Percentiles rank a stretch among this genome's conserved stretches.
Conservation (phyloP, 2,329 filamentous ascomycete species). For the Exophiala spinifera region DNA sequence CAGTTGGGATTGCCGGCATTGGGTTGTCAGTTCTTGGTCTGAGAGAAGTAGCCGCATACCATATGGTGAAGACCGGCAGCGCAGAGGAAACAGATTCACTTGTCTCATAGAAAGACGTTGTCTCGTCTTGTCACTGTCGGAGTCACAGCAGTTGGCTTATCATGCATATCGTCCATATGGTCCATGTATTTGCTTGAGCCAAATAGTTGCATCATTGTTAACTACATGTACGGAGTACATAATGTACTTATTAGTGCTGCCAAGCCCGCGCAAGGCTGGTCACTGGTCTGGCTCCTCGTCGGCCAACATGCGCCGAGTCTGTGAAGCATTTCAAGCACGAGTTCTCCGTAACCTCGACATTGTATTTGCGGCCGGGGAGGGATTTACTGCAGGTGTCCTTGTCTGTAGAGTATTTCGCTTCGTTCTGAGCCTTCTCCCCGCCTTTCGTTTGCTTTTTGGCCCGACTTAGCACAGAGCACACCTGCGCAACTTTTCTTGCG, state of each 20-base stretch:
- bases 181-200: too few relatives aligned
- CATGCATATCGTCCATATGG: too few relatives aligned
- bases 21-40: too few relatives aligned
- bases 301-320: not conserved
- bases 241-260: not conserved
- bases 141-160: too few relatives aligned
- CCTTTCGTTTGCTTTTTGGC: not conserved
- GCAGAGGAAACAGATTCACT: too few relatives aligned
- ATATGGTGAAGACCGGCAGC: too few relatives aligned
- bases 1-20: too few relatives aligned
- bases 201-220: too few relatives aligned
- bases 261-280: not conserved
- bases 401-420: constrained; percentile 9
- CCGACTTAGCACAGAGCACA: not conserved
- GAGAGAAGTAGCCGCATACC: too few relatives aligned
- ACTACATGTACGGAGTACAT: too few relatives aligned
- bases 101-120: too few relatives aligned
- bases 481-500: not conserved
- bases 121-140: too few relatives aligned
- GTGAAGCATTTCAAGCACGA: not conserved
- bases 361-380: not conserved
- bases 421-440: constrained; percentile 15
- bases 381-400: not conserved
- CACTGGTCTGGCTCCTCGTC: not conserved
- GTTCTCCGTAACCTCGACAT: not conserved